Conservation (phyloP, 1,284 basidiomycete genomes). For the Agaricales sp. region DNA sequence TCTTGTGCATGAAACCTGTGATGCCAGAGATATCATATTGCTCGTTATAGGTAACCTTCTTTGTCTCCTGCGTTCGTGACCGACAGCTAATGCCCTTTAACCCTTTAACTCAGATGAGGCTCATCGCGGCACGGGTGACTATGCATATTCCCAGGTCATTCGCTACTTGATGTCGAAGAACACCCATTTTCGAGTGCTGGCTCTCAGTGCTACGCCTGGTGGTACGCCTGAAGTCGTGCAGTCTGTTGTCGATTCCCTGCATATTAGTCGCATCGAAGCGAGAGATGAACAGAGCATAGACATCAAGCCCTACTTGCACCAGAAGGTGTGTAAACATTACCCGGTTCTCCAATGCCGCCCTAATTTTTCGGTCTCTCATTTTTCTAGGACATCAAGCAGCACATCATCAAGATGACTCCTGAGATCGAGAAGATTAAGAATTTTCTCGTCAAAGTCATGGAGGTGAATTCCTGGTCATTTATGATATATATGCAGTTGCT, state of each 20-base stretch:
- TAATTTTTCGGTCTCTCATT: constrained; percentile 1
- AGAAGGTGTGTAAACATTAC: constrained; percentile 79
- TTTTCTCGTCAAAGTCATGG: constrained; percentile 57
- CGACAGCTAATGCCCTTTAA: constrained; percentile 6
- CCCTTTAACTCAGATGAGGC: constrained; percentile 69
- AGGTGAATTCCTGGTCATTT: constrained; percentile 32
- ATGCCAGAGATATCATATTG: constrained; percentile 72
- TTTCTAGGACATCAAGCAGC: constrained; percentile 51
- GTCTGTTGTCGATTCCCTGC: constrained; percentile 86
- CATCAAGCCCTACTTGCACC: constrained; percentile 78
- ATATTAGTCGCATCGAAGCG: constrained; percentile 94
- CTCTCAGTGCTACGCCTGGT: constrained; percentile 94
- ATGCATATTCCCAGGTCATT: constrained; percentile 87
- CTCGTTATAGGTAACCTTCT: constrained; percentile 61
- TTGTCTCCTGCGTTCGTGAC: neutral
- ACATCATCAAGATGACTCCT: constrained; percentile 61
- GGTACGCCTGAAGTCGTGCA: constrained; percentile 83
- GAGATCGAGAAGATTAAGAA: constrained; percentile 48
- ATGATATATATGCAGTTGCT: neutral
- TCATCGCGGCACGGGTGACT: constrained; percentile 88
- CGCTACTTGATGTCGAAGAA: constrained; percentile 90
- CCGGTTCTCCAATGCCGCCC: neutral
- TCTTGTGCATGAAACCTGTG: constrained; percentile 62
- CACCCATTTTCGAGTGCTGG: constrained; percentile 87
- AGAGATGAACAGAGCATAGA: constrained; percentile 89